Base-by-base conservation (phyloP, 1,284 basidiomycete species). In the Mycena citricolor region DNA sequence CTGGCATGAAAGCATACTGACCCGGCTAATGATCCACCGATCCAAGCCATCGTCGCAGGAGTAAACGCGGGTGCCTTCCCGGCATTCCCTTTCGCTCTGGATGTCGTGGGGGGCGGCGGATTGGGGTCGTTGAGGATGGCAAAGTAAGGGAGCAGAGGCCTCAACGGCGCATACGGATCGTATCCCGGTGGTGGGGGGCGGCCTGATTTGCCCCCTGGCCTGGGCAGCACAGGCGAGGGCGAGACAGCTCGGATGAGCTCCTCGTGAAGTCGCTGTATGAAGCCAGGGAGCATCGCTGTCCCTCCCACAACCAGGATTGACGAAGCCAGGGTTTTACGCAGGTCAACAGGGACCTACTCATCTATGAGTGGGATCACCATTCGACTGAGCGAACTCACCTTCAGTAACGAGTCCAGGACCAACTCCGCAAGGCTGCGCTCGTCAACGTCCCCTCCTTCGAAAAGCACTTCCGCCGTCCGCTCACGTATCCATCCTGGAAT, bases 401-500 rank as follows among this genome's bases (percentile, higher is more conserved):
- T 90, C 30, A 91, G 69, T 10, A 97, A 64, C 1, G 82, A 74
- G 45, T 88, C 81, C 1, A 97, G 68, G 3, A 97, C 73, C 19
- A 87, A 75, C 57, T 94, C 90, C 0, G 88, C 83, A 2, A 95
- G 68, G 43, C 86, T 90, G 51, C 75, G 76, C 63, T 89, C 88
- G 57, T 92, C 93, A 20, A 87, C 80, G 52, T 93, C 90, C n/a
- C 88, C 88, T 2, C 83, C 82, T 58, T 92, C 90, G 54, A 97
- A 97, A 1, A 98, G 69, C 4, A 94, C 76, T 61, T 99, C 95
- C 3, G 90, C 84, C 0, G 89, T 89, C 7, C 94, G 76, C 61
- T 97, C 94, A 26, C 95, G 71, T 19, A 98, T 74, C 95, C 97
- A 99, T 0, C 94, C 94, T 0, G 95, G 95, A 30, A 99, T 81